Evolutionary conservation across 768 basidiomycete species (phyloP), one percentile per base, ranked within the genome.

Genomic region (Austroboletus festivus): DNA sequence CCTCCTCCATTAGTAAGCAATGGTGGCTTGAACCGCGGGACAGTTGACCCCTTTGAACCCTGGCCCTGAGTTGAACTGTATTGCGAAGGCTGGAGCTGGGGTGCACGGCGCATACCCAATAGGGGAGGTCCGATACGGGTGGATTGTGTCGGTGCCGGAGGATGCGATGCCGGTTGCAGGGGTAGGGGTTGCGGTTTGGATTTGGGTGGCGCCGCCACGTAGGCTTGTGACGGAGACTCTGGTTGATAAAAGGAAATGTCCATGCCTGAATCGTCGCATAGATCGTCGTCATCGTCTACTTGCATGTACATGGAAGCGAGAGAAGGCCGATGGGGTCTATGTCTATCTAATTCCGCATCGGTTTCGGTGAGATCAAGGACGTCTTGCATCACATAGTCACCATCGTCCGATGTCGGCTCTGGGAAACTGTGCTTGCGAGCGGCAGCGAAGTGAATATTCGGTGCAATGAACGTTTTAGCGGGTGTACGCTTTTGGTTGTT

Each of bases 1-100:
- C 47, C 35, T 2, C 42, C 30, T 18, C 34, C 42, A 42, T 24
- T 53, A 18, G 51, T 21, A 13, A 59, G 55, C 26, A 64, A 44
- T 1, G 66, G 66, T 1, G 66, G 66, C 23, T 61, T 66, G 48
- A 66, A 66, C 22, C 59, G 55, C 2, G 66, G 62, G 12, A 55
- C 56, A 4, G 43, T 46, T 16, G 21, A 19, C 15, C 44, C 13
- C 26, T 53, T 66, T 38, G 62, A 22, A 33, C 20, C 26, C 24
- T 66, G 66, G 5, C 64, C 53, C 2, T n/a, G 51, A 38, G 53
- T 2, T 28, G 49, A 37, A 16, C 34, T 15, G 11, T 52, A 60
- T 24, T 68, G 66, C 0, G 66, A 54, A 35, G 52, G 9, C 22
- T 48, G 53, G 16, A 50, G 38, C 21, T 55, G 55, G 13, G 60